Base-by-base conservation (phyloP, 1,284 basidiomycete species). In the Sporisorium sorghi region DNA sequence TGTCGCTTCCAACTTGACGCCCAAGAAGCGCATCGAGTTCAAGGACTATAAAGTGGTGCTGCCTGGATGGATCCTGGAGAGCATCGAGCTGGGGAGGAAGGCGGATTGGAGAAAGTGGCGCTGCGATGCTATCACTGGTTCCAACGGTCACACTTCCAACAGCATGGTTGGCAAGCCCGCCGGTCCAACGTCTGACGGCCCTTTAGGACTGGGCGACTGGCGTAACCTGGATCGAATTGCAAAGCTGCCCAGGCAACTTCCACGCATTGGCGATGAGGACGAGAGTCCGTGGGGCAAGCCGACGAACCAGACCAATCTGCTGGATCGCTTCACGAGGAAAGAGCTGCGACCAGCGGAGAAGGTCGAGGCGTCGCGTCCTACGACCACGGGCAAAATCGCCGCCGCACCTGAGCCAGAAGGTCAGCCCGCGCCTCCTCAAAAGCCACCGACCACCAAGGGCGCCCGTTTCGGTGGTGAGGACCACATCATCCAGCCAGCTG, bases 21-120 rank as follows among this genome's bases (percentile, higher is more conserved):
- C 93, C 0, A 90, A 90, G 55, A 98, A 98, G 85, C 88, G 93
- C 49, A 88, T 89, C 48, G 94, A 97, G 77, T 97, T 95, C 85
- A 89, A 91, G 80, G 86, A 90, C 54, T 92, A 96, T 89, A 95
- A 93, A 81, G 91, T 97, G 12, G 93, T 92, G 30, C 87, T 87
- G 35, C 93, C 94, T 0, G 90, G 91, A 63, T 99, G 95, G 94
- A 87, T 99, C 9, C 86, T 91, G 11, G 89, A 94, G 30, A 93
- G 92, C 73, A 89, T 88, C 28, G 86, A 89, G 60, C 87, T 87
- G 9, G 90, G 90, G 0, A 84, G 86, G 10, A 86, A 95, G n/a
- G 87, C 93, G 2, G 89, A 91, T 5, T 96, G 93, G 93, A 86
- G 87, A 19, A 70, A 77, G 64, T 83, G 66, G 64, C 48, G 72